A percentile compares a stretch with the other conserved stretches of the same genome.
Conservation (phyloP, 768 basidiomycete species). For the Amanita fuliginea region DNA sequence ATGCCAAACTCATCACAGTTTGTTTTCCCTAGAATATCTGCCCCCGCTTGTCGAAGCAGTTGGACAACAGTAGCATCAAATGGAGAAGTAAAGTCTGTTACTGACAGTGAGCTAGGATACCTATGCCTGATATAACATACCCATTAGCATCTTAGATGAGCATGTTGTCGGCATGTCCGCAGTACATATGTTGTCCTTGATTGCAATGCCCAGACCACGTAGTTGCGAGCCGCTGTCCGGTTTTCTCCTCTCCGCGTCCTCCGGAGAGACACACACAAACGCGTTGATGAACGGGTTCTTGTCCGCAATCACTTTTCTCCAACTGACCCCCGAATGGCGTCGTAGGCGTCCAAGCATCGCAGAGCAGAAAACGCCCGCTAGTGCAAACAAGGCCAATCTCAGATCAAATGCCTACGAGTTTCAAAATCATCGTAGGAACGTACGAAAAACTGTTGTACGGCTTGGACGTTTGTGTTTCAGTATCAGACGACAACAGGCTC, state of each 20-base stretch:
- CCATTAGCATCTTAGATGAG: constrained; percentile 62
- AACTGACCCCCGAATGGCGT: constrained; percentile 7
- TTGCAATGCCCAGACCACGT: constrained; percentile 40
- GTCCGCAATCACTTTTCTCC: constrained; percentile 20
- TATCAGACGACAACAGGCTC: constrained; percentile 8
- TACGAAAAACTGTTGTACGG: constrained; percentile 97
- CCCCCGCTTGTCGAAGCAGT: constrained; percentile 50
- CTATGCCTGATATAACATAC: constrained; percentile 20
- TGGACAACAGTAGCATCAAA: constrained; percentile 82
- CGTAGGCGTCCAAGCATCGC: constrained; percentile 1
- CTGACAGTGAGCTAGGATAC: background rate
- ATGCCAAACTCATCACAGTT: constrained; percentile 99
- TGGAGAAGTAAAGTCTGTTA: constrained; percentile 60
- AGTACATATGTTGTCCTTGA: constrained; percentile 88
- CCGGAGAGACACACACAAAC: constrained; percentile 28
- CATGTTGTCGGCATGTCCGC: constrained; percentile 54
- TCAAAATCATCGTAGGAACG: constrained; percentile 85
- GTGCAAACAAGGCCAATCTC: background rate
- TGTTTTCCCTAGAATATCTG: constrained; percentile 74
- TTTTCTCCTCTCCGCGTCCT: background rate
- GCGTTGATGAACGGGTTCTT: constrained; percentile 43
- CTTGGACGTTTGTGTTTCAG: constrained; percentile 50
- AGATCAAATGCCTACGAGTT: constrained; percentile 34
- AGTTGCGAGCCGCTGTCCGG: constrained; percentile 18
- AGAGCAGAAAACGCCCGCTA: background rate